Evolutionary conservation across 371 early-diverging fungal species (phyloP).

Genomic region (Mucor sp.): DNA sequence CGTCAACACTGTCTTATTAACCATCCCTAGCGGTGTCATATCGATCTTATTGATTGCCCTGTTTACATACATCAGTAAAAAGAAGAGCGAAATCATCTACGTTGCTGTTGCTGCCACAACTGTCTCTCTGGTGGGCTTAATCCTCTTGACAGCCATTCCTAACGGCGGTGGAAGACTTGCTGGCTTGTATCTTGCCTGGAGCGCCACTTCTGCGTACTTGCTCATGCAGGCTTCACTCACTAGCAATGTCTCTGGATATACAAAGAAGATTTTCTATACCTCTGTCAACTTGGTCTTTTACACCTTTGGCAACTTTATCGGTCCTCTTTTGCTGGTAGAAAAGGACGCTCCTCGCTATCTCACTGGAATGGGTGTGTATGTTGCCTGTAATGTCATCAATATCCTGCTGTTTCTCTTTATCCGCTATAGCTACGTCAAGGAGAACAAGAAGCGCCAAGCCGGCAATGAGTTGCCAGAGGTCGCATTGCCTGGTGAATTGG

Average conservation of each 20-base stretch:
- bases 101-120: background rate
- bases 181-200: constrained; percentile 18
- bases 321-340: constrained; percentile 19
- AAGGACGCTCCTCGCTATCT: constrained; percentile 29
- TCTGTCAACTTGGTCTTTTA: constrained; percentile 19
- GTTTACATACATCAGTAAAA: constrained; percentile 10
- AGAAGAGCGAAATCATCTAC: constrained; percentile 10
- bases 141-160: constrained; percentile 5
- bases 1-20: constrained; percentile 11
- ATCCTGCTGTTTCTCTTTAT: constrained; percentile 25
- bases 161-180: constrained; percentile 13
- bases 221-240: constrained; percentile 14
- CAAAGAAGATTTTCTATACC: constrained; percentile 27
- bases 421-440: constrained; percentile 17
- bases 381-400: constrained; percentile 25
- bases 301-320: constrained; percentile 24
- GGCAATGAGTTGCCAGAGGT: background rate
- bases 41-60: background rate
- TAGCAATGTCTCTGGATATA: constrained; percentile 28
- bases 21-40: constrained; percentile 11
- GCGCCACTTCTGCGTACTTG: constrained; percentile 7
- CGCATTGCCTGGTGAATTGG: background rate
- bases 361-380: constrained; percentile 30
- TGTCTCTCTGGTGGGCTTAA: constrained; percentile 8
- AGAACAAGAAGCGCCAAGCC: constrained; percentile 24